A percentile compares a stretch with the other conserved stretches of the same genome.
Conservation (phyloP, 495 filamentous ascomycete species). For the Aspergillus biplanus region DNA sequence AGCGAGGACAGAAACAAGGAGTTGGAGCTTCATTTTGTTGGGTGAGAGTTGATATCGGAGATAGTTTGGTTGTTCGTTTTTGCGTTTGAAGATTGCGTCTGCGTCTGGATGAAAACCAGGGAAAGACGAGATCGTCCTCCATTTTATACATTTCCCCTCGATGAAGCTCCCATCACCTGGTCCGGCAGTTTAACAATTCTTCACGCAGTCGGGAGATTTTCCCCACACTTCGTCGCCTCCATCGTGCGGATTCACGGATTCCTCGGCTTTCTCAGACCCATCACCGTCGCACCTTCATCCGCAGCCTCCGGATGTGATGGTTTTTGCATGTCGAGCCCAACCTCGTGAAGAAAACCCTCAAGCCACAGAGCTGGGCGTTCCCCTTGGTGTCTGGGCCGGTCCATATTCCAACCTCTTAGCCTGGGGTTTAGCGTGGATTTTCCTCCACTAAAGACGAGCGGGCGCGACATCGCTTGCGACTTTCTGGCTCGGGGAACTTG, state of each 20-base stretch:
- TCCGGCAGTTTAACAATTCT: constrained; percentile 9
- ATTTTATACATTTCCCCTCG: constrained; percentile 5
- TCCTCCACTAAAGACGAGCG: not conserved
- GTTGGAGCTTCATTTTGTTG: constrained; percentile 18
- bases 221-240: not conserved
- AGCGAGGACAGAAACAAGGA: constrained; percentile 10
- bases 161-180: not conserved
- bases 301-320: not conserved
- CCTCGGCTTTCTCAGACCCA: constrained; percentile 5
- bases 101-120: not conserved
- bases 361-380: not conserved
- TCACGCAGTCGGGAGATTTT: not conserved
- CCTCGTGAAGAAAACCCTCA: not conserved
- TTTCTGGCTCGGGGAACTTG: constrained; percentile 9
- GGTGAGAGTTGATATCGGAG: not conserved
- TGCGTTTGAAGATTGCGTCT: not conserved
- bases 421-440: not conserved
- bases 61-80: not conserved
- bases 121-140: not conserved
- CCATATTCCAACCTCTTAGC: not conserved
- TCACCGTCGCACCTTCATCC: no score
- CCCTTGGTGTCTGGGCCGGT: not conserved
- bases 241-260: not conserved
- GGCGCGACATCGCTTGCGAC: not conserved
- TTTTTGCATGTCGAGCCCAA: not conserved